Evolutionary conservation across 2,329 filamentous ascomycete genomes (phyloP), one percentile per base, ranked within the genome.

Genomic region (Aspergillus brasiliensis): DNA sequence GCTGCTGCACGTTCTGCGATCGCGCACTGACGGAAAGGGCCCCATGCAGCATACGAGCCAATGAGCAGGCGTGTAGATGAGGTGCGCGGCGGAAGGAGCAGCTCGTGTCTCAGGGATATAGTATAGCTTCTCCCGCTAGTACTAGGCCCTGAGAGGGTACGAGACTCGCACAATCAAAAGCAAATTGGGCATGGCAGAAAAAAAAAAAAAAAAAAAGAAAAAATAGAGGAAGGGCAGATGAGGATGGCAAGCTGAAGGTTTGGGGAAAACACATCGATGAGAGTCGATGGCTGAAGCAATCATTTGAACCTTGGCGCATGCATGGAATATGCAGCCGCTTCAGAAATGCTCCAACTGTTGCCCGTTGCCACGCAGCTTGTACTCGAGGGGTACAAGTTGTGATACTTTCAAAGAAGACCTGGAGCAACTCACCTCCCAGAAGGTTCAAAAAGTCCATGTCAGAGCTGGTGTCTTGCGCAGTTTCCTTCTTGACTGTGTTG

Each of bases 371-470:
- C 46, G 54, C 60, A 60, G 53, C 44, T 57, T 21, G 47, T n/a
- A 10, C 37, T 7, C 40, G 51, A 48, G 46, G 4, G 5, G 15
- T n/a, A 19, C 37, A 34, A 47, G 19, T 5, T 11, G 11, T 28
- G 31, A 7, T 10, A 17, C 28, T 17, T 11, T 42, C 28, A 53
- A 28, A 58, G 15, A 48, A 19, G n/a, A 63, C 40, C 31, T 38
- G 19, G 53, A 53, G 23, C 23, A 42, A 75, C 77, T 75, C 69
- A 80, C 77, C 75, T 69, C 74, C 73, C 37, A 80, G 62, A 46
- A 79, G 72, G 58, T 78, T 74, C 69, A 78, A 60, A 44, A 78
- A 79, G 38, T 79, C 75, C 65, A 78, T 68, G 53, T 76, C 73
- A 25, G 66, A 55, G 47, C 70, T 72, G 70, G n/a, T 64, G 60